Evolutionary conservation across 2,329 filamentous ascomycete species (phyloP).

Genomic region (Sphaerulina populicola): DNA sequence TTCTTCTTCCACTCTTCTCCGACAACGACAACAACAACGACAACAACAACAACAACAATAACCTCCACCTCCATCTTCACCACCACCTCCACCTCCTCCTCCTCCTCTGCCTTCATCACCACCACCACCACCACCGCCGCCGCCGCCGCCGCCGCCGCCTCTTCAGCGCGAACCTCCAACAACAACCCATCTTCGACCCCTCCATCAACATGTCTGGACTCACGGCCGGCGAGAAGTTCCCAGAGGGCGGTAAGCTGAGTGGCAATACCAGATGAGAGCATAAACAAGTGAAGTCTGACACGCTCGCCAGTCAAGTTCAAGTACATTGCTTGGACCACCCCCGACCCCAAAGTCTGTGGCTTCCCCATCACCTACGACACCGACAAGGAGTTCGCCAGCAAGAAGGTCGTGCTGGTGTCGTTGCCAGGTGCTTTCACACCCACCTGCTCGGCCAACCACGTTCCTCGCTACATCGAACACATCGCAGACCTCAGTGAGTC

Average conservation of each 20-base stretch:
- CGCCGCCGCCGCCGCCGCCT: too few species aligned
- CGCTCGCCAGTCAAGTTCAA: constrained; percentile 19
- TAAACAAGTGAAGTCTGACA: neutral
- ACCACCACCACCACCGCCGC: neutral
- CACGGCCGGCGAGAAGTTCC: constrained; percentile 19
- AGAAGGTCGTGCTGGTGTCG: constrained; percentile 20
- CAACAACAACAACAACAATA: too few species aligned
- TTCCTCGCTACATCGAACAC: constrained; percentile 17
- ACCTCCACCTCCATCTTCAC: too few species aligned
- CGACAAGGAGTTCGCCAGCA: constrained; percentile 19
- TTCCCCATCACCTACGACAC: constrained; percentile 17
- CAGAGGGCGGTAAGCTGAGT: constrained; percentile 16
- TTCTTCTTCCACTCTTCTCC: neutral
- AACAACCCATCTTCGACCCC: neutral
- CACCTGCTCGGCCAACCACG: constrained; percentile 21
- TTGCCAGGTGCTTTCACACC: constrained; percentile 20
- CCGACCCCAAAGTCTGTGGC: constrained; percentile 20
- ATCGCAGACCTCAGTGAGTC: constrained; percentile 17
- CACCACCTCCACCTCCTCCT: too few species aligned
- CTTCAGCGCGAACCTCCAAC: neutral
- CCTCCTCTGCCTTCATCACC: too few species aligned
- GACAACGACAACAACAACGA: neutral
- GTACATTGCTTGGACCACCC: constrained; percentile 20
- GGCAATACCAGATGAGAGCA: neutral
- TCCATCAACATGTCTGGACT: constrained; percentile 12